phyloP scores from a whole-genome alignment of 2,329 filamentous ascomycete species.

The Ophiostoma piceae region DNA sequence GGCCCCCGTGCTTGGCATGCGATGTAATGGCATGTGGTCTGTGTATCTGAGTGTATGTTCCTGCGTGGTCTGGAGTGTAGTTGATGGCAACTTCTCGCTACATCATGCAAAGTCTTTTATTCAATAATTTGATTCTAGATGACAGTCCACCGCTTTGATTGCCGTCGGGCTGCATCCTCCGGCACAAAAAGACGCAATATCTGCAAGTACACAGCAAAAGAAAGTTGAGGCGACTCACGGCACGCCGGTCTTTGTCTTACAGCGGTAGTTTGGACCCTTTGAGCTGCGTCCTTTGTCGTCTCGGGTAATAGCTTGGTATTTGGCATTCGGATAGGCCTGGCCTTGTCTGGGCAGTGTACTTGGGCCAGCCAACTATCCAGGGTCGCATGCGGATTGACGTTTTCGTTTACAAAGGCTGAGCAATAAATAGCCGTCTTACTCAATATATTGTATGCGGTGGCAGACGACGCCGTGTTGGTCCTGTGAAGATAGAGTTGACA shows the following conservation, averaged over 20 bases:
- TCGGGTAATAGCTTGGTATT: background rate
- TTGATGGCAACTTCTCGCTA: too few relatives aligned
- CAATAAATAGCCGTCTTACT: background rate
- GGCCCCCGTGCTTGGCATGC: background rate
- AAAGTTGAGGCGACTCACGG: background rate
- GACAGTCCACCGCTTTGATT: background rate
- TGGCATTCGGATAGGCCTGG: background rate
- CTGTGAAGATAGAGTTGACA: background rate
- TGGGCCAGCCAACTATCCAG: background rate
- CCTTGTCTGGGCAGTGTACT: background rate
- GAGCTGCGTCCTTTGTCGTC: background rate
- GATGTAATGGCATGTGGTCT: background rate
- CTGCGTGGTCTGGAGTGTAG: background rate
- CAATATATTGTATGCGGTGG: background rate
- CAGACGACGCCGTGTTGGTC: background rate
- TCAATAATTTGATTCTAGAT: background rate
- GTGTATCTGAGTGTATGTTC: background rate
- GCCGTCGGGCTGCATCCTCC: background rate
- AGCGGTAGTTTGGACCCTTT: background rate
- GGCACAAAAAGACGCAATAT: background rate
- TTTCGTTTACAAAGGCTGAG: background rate
- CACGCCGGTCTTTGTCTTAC: background rate
- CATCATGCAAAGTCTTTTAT: too few relatives aligned
- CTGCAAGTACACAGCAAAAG: background rate
- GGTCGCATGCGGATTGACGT: background rate